Evolutionary conservation across 1,284 basidiomycete species (phyloP).

Genomic region (Earliella scabrosa): DNA sequence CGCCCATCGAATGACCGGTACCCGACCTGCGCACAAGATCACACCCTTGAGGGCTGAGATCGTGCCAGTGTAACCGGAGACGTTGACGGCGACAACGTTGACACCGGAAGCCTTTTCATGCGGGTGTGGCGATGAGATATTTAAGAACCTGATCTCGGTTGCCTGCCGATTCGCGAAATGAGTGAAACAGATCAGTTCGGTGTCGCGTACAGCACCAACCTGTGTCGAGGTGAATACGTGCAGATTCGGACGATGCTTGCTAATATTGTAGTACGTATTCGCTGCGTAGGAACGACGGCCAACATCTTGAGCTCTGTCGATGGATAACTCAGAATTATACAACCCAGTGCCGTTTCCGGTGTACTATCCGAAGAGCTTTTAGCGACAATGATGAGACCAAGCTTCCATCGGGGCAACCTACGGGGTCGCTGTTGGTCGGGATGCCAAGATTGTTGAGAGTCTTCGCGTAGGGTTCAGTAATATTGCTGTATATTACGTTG

Average conservation of each 20-base stretch:
- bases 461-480: conserved; percentile 23
- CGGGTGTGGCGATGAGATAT: conserved; percentile 38
- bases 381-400: too few relatives aligned
- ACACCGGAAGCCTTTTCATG: conserved; percentile 53
- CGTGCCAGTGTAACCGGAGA: conserved; percentile 1
- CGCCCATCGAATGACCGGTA: not conserved
- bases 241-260: conserved; percentile 10
- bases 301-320: conserved; percentile 23
- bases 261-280: conserved; percentile 24
- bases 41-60: conserved; percentile 30
- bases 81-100: conserved; percentile 16
- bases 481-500: conserved; percentile 26
- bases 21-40: conserved; percentile 29
- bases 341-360: conserved; percentile 28
- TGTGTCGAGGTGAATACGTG: conserved; percentile 12
- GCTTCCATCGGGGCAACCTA: too few relatives aligned
- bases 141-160: not conserved
- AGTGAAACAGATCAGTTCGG: too few relatives aligned
- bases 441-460: conserved; percentile 25
- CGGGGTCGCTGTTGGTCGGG: conserved; percentile 27
- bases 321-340: conserved; percentile 22
- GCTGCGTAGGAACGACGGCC: conserved; percentile 31
- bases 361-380: too few relatives aligned
- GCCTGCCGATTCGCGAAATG: not conserved
- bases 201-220: too few relatives aligned